Evolutionary conservation across 78 protist genomes (phyloP).

Genomic region (Chrysochromulina tobinii): DNA sequence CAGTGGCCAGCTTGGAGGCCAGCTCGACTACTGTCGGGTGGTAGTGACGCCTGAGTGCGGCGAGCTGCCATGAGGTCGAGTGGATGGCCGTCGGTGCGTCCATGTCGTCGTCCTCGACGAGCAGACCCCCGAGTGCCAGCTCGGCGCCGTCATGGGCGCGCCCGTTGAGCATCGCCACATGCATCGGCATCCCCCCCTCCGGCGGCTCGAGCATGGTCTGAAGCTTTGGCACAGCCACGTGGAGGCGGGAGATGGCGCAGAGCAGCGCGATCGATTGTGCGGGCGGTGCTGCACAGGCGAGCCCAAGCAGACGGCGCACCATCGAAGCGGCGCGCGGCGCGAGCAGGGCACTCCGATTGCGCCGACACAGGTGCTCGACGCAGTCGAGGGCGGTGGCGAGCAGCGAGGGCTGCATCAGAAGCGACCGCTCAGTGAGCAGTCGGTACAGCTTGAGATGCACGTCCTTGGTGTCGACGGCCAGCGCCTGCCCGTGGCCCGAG

Average conservation of each 20-base stretch:
- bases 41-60: neutral
- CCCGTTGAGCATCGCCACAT: no score
- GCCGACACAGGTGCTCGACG: neutral
- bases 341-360: neutral
- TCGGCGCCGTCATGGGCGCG: no score
- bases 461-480: neutral
- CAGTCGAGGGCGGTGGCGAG: constrained; percentile 22
- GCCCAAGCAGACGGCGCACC: neutral
- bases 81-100: neutral
- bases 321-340: neutral
- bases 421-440: neutral
- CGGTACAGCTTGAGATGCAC: neutral
- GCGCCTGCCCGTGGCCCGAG: constrained; percentile 18
- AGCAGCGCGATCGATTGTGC: neutral
- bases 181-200: neutral
- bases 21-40: neutral
- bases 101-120: neutral
- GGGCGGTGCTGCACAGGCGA: neutral
- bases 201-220: neutral
- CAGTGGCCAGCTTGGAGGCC: neutral
- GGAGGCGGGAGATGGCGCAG: neutral
- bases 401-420: neutral
- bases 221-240: neutral
- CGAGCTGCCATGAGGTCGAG: neutral
- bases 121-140: neutral